phyloP scores from a whole-genome alignment of 1,139 yeast species.

The Scheffersomyces quercinus region DNA sequence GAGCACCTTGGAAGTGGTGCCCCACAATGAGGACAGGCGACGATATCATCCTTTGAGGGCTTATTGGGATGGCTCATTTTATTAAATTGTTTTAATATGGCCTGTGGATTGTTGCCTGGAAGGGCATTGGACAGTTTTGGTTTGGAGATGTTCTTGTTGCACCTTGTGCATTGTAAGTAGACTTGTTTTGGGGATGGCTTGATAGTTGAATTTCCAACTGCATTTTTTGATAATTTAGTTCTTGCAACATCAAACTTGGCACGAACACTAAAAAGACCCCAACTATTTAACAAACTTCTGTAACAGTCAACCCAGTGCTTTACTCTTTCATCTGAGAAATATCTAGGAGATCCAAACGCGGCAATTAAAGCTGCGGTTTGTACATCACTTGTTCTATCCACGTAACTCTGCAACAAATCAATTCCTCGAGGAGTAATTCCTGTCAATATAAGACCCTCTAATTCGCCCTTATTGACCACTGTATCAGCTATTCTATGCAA shows the following conservation, averaged over 20 bases:
- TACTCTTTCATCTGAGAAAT: constrained; percentile 68
- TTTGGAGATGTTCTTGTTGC: constrained; percentile 68
- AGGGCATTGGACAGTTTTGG: constrained; percentile 14
- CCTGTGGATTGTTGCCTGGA: constrained; percentile 22
- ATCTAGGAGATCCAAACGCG: constrained; percentile 80
- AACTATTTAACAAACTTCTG: constrained; percentile 73
- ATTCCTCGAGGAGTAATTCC: constrained; percentile 87
- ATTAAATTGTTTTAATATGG: constrained; percentile 41
- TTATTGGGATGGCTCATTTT: constrained; percentile 23
- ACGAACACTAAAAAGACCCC: constrained; percentile 76
- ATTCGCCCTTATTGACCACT: constrained; percentile 75
- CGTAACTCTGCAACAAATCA: constrained; percentile 80
- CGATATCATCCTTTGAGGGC: constrained; percentile 24
- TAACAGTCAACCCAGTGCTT: constrained; percentile 80
- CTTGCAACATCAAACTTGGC: constrained; percentile 86
- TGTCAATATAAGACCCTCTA: constrained; percentile 87
- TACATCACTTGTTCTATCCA: constrained; percentile 86
- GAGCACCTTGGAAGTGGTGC: constrained; percentile 91
- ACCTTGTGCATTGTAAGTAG: constrained; percentile 74
- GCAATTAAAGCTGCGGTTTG: constrained; percentile 88
- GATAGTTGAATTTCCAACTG: constrained; percentile 48
- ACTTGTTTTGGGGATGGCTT: constrained; percentile 71
- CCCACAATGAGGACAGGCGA: constrained; percentile 81
- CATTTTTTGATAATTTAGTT: constrained; percentile 59
- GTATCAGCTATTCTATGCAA: constrained; percentile 68